These are phyloP conservation scores for Papiliotrema fonsecae DNA, from an alignment of 1,284 basidiomycete species.

Conservation along the genomic window DNA sequence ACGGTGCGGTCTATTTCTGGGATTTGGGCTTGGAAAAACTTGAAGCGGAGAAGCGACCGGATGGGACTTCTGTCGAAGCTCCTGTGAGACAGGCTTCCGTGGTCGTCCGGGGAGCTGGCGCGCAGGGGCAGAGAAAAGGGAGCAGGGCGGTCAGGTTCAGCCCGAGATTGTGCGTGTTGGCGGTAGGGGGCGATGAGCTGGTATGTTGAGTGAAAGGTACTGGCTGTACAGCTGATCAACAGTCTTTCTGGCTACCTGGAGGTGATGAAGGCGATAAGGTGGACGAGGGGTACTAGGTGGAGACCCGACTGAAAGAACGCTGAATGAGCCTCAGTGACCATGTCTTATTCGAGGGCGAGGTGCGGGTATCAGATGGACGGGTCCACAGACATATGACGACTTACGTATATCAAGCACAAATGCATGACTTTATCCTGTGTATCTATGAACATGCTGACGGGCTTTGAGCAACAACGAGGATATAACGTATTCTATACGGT, in stretches of 20 bases:
- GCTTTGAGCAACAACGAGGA: too few species aligned
- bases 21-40: constrained; percentile 50
- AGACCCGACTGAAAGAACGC: too few species aligned
- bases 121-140: constrained; percentile 7
- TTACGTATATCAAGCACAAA: too few species aligned
- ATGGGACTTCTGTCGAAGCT: background rate
- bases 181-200: constrained; percentile 74
- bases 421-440: too few species aligned
- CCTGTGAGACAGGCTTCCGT: constrained; percentile 5
- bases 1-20: constrained; percentile 77
- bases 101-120: constrained; percentile 25
- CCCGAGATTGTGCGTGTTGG: constrained; percentile 81
- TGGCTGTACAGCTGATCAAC: background rate
- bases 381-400: too few species aligned
- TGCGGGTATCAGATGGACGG: background rate
- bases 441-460: too few species aligned
- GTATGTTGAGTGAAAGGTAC: constrained; percentile 52
- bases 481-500: too few species aligned
- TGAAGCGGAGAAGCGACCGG: background rate
- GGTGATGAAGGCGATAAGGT: constrained; percentile 6
- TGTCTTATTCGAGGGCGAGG: background rate
- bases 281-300: constrained; percentile 10
- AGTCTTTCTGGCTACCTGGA: constrained; percentile 23
- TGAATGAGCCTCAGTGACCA: background rate
- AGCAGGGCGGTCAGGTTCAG: constrained; percentile 77